Evolutionary conservation across 169 alveolate species (phyloP).

Genomic region (Fabrea salina): DNA sequence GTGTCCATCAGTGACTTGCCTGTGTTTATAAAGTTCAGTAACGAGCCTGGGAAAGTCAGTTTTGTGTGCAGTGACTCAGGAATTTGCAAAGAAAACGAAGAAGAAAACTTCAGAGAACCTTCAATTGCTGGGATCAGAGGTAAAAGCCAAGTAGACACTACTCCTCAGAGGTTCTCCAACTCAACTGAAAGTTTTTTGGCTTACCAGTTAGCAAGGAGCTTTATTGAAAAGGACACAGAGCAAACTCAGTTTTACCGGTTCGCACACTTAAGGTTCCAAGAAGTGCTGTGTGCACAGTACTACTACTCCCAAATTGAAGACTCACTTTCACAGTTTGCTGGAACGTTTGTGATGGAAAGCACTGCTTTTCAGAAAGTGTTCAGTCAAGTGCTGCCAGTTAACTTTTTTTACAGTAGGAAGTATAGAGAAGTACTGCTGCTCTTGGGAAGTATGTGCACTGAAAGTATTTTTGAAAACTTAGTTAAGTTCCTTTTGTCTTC

Average conservation of each 20-base stretch:
- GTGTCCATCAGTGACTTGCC: neutral
- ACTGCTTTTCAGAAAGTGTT: conserved; percentile 10
- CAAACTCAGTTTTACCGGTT: conserved; percentile 4
- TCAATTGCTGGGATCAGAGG: neutral
- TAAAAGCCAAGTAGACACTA: neutral
- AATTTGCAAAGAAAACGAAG: neutral
- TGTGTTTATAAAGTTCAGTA: neutral
- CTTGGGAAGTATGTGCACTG: neutral
- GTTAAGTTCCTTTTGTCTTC: neutral
- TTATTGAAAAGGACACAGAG: neutral
- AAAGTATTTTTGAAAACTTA: conserved; percentile 22
- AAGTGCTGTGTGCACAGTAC: conserved; percentile 19
- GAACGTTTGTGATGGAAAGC: conserved; percentile 12
- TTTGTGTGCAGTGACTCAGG: neutral
- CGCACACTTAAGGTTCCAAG: neutral
- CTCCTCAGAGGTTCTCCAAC: conserved; percentile 8
- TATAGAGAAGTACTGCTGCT: neutral
- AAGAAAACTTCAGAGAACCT: neutral
- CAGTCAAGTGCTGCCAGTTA: neutral
- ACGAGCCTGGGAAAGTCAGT: neutral
- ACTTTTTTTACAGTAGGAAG: neutral
- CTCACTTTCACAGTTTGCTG: neutral
- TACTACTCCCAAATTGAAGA: conserved; percentile 4
- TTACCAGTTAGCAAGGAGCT: neutral
- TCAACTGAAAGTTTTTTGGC: neutral